Conservation (phyloP, 495 filamentous ascomycete genomes). For the Trichodelitschia bisporula region DNA sequence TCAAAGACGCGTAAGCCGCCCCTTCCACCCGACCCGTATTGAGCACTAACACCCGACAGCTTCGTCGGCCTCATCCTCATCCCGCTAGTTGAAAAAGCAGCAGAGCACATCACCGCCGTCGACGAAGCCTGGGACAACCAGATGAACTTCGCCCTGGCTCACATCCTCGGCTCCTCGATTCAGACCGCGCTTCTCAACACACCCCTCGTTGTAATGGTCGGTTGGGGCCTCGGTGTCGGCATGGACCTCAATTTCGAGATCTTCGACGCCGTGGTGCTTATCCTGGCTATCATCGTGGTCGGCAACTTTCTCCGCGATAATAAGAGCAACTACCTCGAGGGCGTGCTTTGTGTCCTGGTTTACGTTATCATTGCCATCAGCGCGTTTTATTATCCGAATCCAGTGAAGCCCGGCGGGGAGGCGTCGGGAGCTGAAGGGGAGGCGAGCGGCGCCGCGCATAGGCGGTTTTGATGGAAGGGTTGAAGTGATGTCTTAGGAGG, state of each 20-base stretch:
- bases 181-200: conserved; percentile 82
- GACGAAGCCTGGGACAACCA: conserved; percentile 78
- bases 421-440: no score
- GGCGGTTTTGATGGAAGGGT: no score
- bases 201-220: conserved; percentile 59
- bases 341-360: conserved; percentile 35
- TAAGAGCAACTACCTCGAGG: conserved; percentile 23
- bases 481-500: no score
- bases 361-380: conserved; percentile 38
- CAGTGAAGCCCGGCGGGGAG: conserved; percentile 4
- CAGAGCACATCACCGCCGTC: conserved; percentile 71
- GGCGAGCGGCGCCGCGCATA: no score
- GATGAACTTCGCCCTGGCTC: conserved; percentile 79
- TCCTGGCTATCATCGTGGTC: conserved; percentile 62
- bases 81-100: conserved; percentile 75
- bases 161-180: conserved; percentile 68
- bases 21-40: conserved; percentile 38
- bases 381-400: conserved; percentile 36
- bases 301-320: conserved; percentile 21
- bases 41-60: not conserved
- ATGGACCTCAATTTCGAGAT: conserved; percentile 74
- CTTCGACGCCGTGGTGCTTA: conserved; percentile 71
- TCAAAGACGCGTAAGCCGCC: conserved; percentile 33
- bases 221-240: conserved; percentile 45
- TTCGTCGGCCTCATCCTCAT: conserved; percentile 27